Evolutionary conservation across 139 green algal species (phyloP).

Genomic region (Pleodorina starrii): DNA sequence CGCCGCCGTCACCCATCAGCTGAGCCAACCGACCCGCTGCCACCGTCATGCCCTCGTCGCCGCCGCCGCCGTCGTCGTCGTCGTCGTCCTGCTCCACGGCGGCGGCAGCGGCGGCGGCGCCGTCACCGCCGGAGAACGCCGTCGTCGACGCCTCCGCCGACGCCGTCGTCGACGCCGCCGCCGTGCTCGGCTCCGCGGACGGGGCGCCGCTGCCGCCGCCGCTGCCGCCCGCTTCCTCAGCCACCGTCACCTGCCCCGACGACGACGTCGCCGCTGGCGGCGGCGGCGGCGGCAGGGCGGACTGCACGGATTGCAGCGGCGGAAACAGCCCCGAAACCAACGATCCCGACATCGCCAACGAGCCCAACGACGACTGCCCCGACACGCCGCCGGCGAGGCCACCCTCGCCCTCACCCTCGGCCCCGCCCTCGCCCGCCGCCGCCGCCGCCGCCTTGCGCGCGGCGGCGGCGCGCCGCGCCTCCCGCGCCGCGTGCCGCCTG

Average conservation of each 20-base stretch:
- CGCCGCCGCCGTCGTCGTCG: background rate
- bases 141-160: background rate
- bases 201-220: background rate
- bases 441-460: background rate
- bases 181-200: background rate
- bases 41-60: background rate
- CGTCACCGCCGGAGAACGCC: background rate
- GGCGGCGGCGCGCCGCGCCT: background rate
- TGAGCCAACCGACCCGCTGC: constrained; percentile 22
- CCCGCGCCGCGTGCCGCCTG: background rate
- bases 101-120: background rate
- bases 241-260: background rate
- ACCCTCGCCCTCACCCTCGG: no score
- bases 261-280: no score
- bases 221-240: background rate
- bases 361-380: no score
- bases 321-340: no score
- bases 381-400: no score
- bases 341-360: no score
- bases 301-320: no score
- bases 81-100: background rate
- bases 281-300: no score
- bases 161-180: background rate
- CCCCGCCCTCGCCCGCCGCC: no score
- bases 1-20: background rate